Evolutionary conservation across 805 yeast species (phyloP).

Genomic region (Spathaspora arborariae): DNA sequence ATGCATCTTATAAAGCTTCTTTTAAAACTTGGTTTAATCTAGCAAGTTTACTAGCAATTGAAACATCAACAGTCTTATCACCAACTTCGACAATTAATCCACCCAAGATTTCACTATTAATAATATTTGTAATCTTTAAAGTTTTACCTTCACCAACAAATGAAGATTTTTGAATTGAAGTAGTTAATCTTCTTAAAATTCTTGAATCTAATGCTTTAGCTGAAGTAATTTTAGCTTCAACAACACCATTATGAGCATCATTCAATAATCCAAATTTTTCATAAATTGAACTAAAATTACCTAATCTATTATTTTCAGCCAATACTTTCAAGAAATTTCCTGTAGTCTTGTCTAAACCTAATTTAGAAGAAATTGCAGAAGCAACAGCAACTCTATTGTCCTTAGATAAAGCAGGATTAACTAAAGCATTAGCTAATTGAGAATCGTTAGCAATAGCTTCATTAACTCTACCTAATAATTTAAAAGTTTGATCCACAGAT

Average conservation of each 20-base stretch:
- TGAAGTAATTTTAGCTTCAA: constrained; percentile 90
- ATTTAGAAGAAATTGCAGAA: constrained; percentile 47
- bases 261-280: constrained; percentile 71
- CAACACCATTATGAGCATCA: constrained; percentile 87
- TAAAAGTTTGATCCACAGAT: constrained; percentile 64
- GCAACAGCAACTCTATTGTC: constrained; percentile 73
- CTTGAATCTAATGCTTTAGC: constrained; percentile 81
- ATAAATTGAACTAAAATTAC: constrained; percentile 60
- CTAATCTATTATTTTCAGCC: constrained; percentile 92
- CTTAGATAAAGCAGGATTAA: constrained; percentile 80
- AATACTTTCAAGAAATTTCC: constrained; percentile 78
- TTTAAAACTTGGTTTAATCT: constrained; percentile 84
- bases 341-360: constrained; percentile 63
- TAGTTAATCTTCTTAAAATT: constrained; percentile 70
- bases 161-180: constrained; percentile 71
- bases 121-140: constrained; percentile 75
- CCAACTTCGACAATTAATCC: constrained; percentile 95
- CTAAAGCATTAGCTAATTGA: constrained; percentile 57
- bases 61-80: constrained; percentile 93
- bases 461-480: constrained; percentile 58
- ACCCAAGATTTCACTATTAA: constrained; percentile 89
- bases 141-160: constrained; percentile 85
- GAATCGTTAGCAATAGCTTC: constrained; percentile 57
- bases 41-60: constrained; percentile 78
- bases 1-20: constrained; percentile 73